phyloP scores from a whole-genome alignment of 257 asterid genomes.

The Voacanga thouarsii region DNA sequence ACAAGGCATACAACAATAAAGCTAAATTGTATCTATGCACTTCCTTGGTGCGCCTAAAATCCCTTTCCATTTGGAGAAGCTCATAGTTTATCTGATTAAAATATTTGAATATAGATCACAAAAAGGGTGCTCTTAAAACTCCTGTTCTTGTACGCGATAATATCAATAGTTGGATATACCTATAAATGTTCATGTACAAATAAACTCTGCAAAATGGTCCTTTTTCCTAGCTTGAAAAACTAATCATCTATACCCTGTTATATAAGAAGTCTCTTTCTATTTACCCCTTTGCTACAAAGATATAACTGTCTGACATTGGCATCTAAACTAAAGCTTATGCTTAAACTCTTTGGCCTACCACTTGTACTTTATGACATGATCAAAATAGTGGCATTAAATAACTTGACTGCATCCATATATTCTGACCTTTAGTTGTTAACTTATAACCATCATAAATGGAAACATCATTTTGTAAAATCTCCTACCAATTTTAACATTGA shows the following conservation, averaged over 20 bases:
- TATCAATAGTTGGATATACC: not conserved
- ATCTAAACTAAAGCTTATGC: no score
- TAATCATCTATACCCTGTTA: no score
- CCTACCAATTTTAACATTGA: not conserved
- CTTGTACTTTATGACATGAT: not conserved
- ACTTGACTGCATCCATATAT: not conserved
- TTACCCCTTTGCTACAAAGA: not conserved
- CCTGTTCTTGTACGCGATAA: not conserved
- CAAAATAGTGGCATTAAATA: no score
- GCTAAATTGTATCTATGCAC: slow-evolving; percentile 24
- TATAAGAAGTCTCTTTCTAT: not conserved
- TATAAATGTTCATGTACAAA: not conserved
- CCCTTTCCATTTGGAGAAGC: not conserved
- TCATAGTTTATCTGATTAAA: not conserved
- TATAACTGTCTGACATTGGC: not conserved
- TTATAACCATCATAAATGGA: not conserved
- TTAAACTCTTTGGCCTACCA: not conserved
- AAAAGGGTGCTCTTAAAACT: not conserved
- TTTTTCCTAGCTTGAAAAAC: not conserved
- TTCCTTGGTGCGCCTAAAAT: not conserved
- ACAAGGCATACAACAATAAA: slow-evolving; percentile 31
- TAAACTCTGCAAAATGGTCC: no score
- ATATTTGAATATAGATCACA: not conserved
- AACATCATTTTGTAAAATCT: not conserved
- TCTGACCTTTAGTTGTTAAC: not conserved